These are phyloP conservation scores for Huntiella decipiens DNA, from an alignment of 2,329 filamentous ascomycete genomes.

Conservation along the genomic window DNA sequence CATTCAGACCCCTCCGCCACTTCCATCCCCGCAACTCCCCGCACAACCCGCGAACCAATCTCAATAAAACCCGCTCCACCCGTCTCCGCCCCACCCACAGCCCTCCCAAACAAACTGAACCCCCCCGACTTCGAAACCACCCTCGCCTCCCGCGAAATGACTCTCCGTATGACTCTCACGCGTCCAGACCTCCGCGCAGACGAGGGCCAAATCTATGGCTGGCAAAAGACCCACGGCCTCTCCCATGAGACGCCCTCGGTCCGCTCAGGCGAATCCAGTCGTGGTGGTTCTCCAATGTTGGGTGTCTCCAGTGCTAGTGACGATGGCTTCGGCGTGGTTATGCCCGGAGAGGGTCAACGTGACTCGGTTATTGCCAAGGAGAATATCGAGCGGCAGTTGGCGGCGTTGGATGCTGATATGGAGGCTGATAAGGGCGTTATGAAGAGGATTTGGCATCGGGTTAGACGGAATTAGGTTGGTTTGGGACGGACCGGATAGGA, in stretches of 20 bases:
- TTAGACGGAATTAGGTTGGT: constrained; percentile 16
- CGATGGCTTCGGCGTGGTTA: background rate
- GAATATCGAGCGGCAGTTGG: constrained; percentile 33
- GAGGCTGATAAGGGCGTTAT: constrained; percentile 34
- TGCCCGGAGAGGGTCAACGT: constrained; percentile 17
- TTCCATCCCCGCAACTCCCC: background rate
- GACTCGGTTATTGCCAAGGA: constrained; percentile 24
- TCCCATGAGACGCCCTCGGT: background rate
- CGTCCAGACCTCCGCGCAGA: constrained; percentile 65
- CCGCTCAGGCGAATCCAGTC: background rate
- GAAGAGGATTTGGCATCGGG: constrained; percentile 45
- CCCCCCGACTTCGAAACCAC: constrained; percentile 9
- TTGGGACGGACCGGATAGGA: background rate
- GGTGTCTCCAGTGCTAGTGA: background rate
- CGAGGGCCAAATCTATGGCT: constrained; percentile 54
- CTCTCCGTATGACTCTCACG: constrained; percentile 85
- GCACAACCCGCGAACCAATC: too few species aligned
- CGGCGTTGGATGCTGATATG: constrained; percentile 33
- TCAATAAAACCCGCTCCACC: too few species aligned
- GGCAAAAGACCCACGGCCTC: constrained; percentile 25
- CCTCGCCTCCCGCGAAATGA: constrained; percentile 53
- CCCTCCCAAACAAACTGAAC: constrained; percentile 17
- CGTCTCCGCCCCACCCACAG: constrained; percentile 19
- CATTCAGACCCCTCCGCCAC: too few species aligned
- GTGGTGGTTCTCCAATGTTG: background rate